Percentiles rank a stretch among this genome's conserved stretches.
Evolutionary conservation across 768 basidiomycete genomes (phyloP).

Genomic region (Aureoboletus auriporus): DNA sequence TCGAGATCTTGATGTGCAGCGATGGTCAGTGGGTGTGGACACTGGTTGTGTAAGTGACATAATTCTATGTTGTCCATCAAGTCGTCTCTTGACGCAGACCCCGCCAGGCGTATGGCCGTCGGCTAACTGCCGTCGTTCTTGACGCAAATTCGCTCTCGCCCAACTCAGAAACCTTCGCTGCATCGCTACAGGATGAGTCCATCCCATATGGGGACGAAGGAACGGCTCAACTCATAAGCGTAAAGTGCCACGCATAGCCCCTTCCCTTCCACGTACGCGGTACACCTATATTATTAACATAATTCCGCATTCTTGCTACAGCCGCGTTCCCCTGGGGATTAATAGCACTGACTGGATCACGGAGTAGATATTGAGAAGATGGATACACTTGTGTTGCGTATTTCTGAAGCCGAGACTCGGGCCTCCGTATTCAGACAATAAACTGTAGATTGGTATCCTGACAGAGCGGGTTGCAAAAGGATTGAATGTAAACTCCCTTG

Average conservation of each 20-base stretch:
- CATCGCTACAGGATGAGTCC: conserved; percentile 17
- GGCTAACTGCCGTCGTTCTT: conserved; percentile 67
- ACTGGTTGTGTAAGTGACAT: conserved; percentile 68
- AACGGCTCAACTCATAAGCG: conserved; percentile 46
- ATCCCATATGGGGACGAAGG: conserved; percentile 58
- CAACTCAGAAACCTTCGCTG: conserved; percentile 11
- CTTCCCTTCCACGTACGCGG: not conserved
- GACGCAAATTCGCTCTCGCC: conserved; percentile 23
- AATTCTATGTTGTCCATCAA: not conserved
- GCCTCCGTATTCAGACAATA: conserved; percentile 18
- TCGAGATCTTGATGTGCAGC: conserved; percentile 74
- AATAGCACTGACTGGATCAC: no score
- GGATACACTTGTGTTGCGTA: no score
- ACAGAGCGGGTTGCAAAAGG: no score
- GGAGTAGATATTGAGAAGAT: no score
- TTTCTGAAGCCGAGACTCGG: no score
- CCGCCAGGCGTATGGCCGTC: conserved; percentile 51
- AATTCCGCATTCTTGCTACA: no score
- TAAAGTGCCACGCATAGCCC: conserved; percentile 37
- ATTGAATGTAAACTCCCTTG: not conserved
- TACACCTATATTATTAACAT: no score
- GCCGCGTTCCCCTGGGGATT: no score
- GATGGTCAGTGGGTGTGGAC: conserved; percentile 85
- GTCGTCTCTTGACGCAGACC: not conserved
- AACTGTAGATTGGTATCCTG: conserved; percentile 30